Conservation (phyloP, 495 filamentous ascomycete genomes). For the Penicillium turbatum region DNA sequence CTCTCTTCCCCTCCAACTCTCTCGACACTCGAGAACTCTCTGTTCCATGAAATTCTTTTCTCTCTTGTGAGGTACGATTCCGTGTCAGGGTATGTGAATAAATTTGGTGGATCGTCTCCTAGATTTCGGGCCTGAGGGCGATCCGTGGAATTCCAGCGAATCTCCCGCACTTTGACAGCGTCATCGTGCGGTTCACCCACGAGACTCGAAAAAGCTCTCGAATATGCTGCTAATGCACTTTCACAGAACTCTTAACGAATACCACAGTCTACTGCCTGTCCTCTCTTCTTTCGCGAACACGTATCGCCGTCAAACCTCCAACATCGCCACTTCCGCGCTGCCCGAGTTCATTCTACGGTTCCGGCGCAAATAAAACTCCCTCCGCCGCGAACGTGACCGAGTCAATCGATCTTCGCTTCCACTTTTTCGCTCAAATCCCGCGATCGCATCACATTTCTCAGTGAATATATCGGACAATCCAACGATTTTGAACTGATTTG, state of each 20-base stretch:
- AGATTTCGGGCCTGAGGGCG: constrained; percentile 24
- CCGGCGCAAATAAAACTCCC: neutral
- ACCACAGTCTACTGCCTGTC: neutral
- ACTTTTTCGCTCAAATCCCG: neutral
- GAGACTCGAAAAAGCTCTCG: neutral
- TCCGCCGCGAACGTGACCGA: neutral
- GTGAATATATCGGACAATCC: neutral
- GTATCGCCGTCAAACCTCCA: too few species aligned
- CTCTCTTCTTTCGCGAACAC: neutral
- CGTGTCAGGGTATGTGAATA: neutral
- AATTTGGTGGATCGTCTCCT: neutral
- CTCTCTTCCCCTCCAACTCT: constrained; percentile 9
- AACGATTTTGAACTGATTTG: neutral
- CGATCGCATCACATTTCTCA: neutral
- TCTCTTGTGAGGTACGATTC: neutral
- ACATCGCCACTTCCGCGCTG: constrained; percentile 12
- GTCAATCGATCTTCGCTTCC: neutral
- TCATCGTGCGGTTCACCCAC: constrained; percentile 30
- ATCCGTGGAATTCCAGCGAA: constrained; percentile 38
- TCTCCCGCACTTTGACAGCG: constrained; percentile 42
- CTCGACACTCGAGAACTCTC: neutral
- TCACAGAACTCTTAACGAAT: neutral
- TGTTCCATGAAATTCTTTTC: constrained; percentile 9
- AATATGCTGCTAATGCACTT: neutral
- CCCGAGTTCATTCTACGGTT: constrained; percentile 9